Base-by-base conservation (phyloP, 1,284 basidiomycete species). In the Heterobasidion annosum region DNA sequence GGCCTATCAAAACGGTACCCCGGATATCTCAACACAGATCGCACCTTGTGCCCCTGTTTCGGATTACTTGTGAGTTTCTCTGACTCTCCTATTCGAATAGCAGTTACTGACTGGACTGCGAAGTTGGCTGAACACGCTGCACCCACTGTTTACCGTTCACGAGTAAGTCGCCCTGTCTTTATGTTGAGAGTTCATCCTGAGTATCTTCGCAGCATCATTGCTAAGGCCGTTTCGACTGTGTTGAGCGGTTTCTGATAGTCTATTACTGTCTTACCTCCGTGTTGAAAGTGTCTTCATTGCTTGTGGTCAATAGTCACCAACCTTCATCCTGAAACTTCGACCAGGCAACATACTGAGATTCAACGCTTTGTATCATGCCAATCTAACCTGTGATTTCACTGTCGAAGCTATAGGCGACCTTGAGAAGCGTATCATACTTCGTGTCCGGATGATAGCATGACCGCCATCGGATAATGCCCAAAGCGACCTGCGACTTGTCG, bases 31-130 rank as follows among this genome's bases (percentile, higher is more conserved):
- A 16, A 81, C 79, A 34, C 78, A 83, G 64, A 70, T 75, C 8
- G 64, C 71, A 8, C 76, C 76, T 0, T 84, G 79, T 64, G 81
- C 79, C 7, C 82, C 81, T 2, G 80, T 82, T 45, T 79, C 78
- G 15, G 82, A 70, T 50, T 84, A 83, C 63, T 84, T 84, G 82
- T 82, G 63, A 67, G 80, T 72, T 8, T n/a, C 16, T 18, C 16
- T 10, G 37, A 51, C 32, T 52, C 35, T 15, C n/a, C n/a, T 48
- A 35, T 35, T 16, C 18, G 45, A 19, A n/a, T 40, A 33, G 1
- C 12, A 19, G 32, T 49, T 13, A 45, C 16, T 52, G 25, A 60
- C 54, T 53, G 54, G 54, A 51, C 56, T 57, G 58, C 58, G 59
- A 12, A 65, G 65, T 61, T 64, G 63, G 64, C 58, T 66, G 40